Evolutionary conservation across 495 filamentous ascomycete genomes (phyloP).

Genomic region (Neurospora sp.): DNA sequence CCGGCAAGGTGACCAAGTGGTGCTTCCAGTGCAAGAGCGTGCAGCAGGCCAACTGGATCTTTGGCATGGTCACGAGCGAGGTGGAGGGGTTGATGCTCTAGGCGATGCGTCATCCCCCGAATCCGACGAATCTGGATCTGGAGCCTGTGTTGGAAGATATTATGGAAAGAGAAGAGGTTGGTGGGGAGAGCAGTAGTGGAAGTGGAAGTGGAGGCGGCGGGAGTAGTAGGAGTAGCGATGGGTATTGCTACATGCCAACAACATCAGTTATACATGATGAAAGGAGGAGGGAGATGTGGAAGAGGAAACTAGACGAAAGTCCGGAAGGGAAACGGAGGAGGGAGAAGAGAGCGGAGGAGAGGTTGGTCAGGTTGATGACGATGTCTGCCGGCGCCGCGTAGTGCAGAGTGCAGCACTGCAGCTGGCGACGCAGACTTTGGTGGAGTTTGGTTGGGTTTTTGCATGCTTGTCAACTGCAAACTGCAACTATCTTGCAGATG

Average conservation of each 20-base stretch:
- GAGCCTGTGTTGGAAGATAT: background rate
- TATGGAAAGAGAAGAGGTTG: background rate
- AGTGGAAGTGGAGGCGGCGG: background rate
- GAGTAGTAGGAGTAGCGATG: background rate
- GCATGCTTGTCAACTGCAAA: background rate
- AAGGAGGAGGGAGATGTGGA: background rate
- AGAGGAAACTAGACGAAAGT: background rate
- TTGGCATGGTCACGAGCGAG: conserved; percentile 33
- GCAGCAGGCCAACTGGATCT: conserved; percentile 36
- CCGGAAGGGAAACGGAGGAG: background rate
- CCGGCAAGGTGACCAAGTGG: conserved; percentile 62
- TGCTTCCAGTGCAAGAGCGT: conserved; percentile 59
- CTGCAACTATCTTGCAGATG: background rate
- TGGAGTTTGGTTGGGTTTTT: background rate
- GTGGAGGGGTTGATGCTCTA: conserved; percentile 27
- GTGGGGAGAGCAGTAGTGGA: background rate
- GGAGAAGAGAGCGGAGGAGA: background rate
- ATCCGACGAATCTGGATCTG: background rate
- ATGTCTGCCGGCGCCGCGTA: background rate
- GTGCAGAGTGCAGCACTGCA: background rate
- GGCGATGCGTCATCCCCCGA: conserved; percentile 1
- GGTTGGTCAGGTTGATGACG: background rate
- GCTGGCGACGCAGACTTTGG: background rate
- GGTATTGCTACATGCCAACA: background rate
- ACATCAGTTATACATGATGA: background rate